Conservation (phyloP, 305 asterid species). For the Fraxinus platypoda region DNA sequence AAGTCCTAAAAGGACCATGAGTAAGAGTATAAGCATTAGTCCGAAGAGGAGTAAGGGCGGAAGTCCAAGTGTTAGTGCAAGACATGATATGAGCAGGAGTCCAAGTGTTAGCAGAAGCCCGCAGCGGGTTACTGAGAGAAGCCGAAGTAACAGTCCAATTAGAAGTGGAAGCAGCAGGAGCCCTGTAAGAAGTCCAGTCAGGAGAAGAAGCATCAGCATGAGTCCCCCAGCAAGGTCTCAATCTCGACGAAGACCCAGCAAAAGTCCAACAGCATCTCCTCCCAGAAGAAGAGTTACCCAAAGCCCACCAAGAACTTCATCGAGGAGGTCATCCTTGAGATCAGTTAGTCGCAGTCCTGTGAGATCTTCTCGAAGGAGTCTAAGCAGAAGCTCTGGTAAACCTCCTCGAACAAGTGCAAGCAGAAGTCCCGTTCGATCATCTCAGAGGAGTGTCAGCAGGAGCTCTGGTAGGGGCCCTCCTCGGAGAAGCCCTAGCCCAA, state of each 20-base stretch:
- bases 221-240: slow-evolving; percentile 53
- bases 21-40: slow-evolving; percentile 93
- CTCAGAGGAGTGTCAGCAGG: slow-evolving; percentile 62
- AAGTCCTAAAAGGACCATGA: slow-evolving; percentile 57
- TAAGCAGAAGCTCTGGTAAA: slow-evolving; percentile 55
- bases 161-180: slow-evolving; percentile 51
- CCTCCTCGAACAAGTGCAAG: slow-evolving; percentile 60
- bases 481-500: slow-evolving; percentile 61
- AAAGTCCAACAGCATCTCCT: slow-evolving; percentile 64
- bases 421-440: slow-evolving; percentile 50
- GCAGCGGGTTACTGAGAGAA: slow-evolving; percentile 32
- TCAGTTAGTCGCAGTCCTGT: slow-evolving; percentile 62
- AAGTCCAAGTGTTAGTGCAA: slow-evolving; percentile 48
- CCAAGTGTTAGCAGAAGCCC: slow-evolving; percentile 61
- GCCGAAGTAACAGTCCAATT: slow-evolving; percentile 56
- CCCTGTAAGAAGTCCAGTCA: slow-evolving; percentile 41
- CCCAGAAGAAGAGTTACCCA: slow-evolving; percentile 39
- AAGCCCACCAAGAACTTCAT: slow-evolving; percentile 59
- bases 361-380: slow-evolving; percentile 44
- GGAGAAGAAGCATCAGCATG: slow-evolving; percentile 49
- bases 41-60: slow-evolving; percentile 56
- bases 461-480: slow-evolving; percentile 67
- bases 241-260: slow-evolving; percentile 46
- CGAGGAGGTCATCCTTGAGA: slow-evolving; percentile 54
- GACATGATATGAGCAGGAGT: slow-evolving; percentile 52